Percentiles rank a stretch among this genome's conserved stretches.
phyloP scores from a whole-genome alignment of 1,284 basidiomycete genomes.

The Fomitopsis palustris region DNA sequence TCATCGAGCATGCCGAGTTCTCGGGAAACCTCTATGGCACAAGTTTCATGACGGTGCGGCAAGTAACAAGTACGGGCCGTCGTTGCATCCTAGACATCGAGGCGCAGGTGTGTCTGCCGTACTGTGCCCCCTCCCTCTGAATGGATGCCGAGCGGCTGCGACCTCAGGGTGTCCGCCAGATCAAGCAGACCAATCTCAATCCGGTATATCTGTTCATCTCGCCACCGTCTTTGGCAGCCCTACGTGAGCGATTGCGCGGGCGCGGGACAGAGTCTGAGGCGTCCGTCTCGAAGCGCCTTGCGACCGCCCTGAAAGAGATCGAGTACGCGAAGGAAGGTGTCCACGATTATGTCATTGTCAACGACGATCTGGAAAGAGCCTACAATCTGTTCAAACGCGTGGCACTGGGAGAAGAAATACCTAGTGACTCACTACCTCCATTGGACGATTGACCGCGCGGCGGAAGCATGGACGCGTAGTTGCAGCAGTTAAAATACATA shows the following conservation, averaged over 20 bases:
- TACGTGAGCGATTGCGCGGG: slow-evolving; percentile 68
- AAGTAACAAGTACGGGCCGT: slow-evolving; percentile 56
- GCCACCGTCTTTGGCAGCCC: slow-evolving; percentile 72
- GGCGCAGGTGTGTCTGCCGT: slow-evolving; percentile 67
- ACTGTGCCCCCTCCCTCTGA: slow-evolving; percentile 8
- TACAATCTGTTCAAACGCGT: slow-evolving; percentile 71
- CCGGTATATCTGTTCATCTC: slow-evolving; percentile 94
- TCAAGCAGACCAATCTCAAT: slow-evolving; percentile 66
- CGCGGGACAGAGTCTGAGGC: slow-evolving; percentile 87
- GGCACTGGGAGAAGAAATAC: slow-evolving; percentile 61
- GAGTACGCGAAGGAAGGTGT: slow-evolving; percentile 78
- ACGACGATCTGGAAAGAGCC: slow-evolving; percentile 86
- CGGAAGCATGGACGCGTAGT: neutral
- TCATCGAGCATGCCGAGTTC: slow-evolving; percentile 83
- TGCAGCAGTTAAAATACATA: slow-evolving; percentile 1
- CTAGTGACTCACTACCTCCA: slow-evolving; percentile 53
- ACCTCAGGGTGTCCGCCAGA: slow-evolving; percentile 81
- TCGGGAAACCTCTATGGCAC: slow-evolving; percentile 95
- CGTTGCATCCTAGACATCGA: slow-evolving; percentile 97
- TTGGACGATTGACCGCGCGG: slow-evolving; percentile 45
- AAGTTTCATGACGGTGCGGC: slow-evolving; percentile 64
- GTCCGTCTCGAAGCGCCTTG: slow-evolving; percentile 73
- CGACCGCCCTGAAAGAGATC: slow-evolving; percentile 82
- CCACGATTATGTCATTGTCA: slow-evolving; percentile 88
- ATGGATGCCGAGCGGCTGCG: slow-evolving; percentile 13